Evolutionary conservation across 495 filamentous ascomycete species (phyloP), one percentile per base, ranked within the genome.

Genomic region (Penicillium samsonianum): DNA sequence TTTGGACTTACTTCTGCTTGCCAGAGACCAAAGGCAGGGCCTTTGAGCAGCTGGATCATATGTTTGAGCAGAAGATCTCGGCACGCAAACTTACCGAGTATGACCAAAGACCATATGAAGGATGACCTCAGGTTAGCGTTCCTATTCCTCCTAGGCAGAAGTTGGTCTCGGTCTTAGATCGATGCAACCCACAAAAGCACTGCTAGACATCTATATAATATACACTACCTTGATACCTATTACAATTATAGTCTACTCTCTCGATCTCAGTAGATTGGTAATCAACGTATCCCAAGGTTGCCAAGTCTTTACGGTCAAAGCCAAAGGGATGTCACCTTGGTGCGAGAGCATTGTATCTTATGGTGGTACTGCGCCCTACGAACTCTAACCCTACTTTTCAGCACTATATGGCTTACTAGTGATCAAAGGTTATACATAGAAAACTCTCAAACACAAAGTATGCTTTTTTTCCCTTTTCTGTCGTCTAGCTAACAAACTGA

Each of bases 1-100:
- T 86, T 22, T 86, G 83, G 66, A 78, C 77, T 0, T 88, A 80
- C 66, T 86, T 86, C 75, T 76, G 81, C 3, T 71, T 88, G 3
- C 85, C 85, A 0, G 85, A 88, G 57, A 84, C 85, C 1, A 70
- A 76, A 5, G 83, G 83, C 1, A 74, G 83, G 12, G 81, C 83
- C 1, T 87, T 82, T 63, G 84, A 82, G 26, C 85, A 88, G 68
- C 66, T 88, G 31, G 85, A 88, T 67, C 48, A 85, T 16, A 66
- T 88, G 25, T 88, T 88, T 64, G 74, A 85, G 65, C 58, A 74
- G 44, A 71, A 73, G 1, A 63, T 85, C 11, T 78, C 74, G 42
- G 85, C 85, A 7, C 50, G 60, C 14, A 11, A 59, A 12, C 59
- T 63, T 20, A 22, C 35, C 16, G 26, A 28, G 16, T 20, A 52